Conservation (phyloP, 2,329 filamentous ascomycete species). For the Pseudophaeomoniella oleicola region DNA sequence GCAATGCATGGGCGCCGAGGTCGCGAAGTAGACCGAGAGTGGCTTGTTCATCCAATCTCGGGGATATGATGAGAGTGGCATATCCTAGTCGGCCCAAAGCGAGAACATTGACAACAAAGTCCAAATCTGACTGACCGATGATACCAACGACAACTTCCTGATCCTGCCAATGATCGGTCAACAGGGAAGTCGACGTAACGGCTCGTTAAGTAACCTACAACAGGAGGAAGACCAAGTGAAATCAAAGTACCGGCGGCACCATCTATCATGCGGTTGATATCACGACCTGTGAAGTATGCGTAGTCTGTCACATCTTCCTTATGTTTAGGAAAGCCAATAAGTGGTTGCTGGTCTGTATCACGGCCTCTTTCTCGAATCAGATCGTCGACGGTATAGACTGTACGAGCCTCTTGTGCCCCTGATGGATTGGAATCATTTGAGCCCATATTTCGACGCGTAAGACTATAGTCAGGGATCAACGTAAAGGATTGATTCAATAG, state of each 20-base stretch:
- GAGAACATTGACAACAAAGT: constrained; percentile 1
- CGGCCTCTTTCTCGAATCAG: constrained; percentile 11
- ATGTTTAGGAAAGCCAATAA: constrained; percentile 13
- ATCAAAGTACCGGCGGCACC: constrained; percentile 8
- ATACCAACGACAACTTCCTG: neutral
- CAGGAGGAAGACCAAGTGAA: neutral
- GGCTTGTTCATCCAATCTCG: neutral
- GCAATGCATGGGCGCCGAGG: neutral
- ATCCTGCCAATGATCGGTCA: neutral
- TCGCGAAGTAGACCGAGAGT: neutral
- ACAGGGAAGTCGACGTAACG: neutral
- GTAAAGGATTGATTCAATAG: too few species aligned
- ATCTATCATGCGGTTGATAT: constrained; percentile 16
- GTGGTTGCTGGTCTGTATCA: constrained; percentile 10
- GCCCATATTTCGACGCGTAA: too few species aligned
- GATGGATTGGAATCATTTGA: neutral
- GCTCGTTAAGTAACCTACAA: neutral
- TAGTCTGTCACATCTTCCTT: constrained; percentile 11
- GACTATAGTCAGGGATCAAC: too few species aligned
- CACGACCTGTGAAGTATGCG: constrained; percentile 13
- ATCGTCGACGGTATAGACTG: constrained; percentile 11
- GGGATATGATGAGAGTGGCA: neutral
- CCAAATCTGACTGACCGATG: neutral
- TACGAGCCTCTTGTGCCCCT: neutral
- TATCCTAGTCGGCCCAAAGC: constrained; percentile 1